phyloP scores from a whole-genome alignment of 805 yeast genomes.

The Candida easanensis region DNA sequence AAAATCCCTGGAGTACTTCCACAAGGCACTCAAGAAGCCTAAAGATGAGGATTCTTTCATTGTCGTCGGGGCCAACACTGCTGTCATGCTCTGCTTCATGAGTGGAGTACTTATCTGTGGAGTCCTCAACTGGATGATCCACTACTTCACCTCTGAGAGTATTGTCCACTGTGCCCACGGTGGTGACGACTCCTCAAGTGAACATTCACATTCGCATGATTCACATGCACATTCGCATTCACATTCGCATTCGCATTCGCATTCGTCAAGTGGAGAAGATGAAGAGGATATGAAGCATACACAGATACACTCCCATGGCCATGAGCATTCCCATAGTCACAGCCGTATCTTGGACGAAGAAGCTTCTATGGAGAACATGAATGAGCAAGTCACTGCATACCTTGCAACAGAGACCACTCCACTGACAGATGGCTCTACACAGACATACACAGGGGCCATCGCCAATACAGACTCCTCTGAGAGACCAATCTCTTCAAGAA shows the following conservation, averaged over 20 bases:
- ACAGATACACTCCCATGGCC: slow-evolving; percentile 1
- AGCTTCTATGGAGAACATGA: neutral
- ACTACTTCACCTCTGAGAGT: slow-evolving; percentile 72
- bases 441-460: neutral
- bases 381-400: neutral
- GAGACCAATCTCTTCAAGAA: neutral
- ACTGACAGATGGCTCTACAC: neutral
- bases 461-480: neutral
- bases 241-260: slow-evolving; percentile 16
- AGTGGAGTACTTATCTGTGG: slow-evolving; percentile 63
- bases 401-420: slow-evolving; percentile 3
- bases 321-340: neutral
- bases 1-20: slow-evolving; percentile 49
- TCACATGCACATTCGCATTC: slow-evolving; percentile 13
- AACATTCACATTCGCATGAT: slow-evolving; percentile 18
- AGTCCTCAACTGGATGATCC: slow-evolving; percentile 61
- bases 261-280: slow-evolving; percentile 5
- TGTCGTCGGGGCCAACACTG: slow-evolving; percentile 30
- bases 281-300: slow-evolving; percentile 6
- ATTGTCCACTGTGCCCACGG: slow-evolving; percentile 84
- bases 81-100: slow-evolving; percentile 45
- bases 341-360: slow-evolving; percentile 8
- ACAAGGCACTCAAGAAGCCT: slow-evolving; percentile 21
- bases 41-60: slow-evolving; percentile 12
- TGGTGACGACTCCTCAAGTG: slow-evolving; percentile 29